A percentile compares a stretch with the other conserved stretches of the same genome.
Evolutionary conservation across 768 basidiomycete genomes (phyloP).

Genomic region (Rhizopogon roseolus): DNA sequence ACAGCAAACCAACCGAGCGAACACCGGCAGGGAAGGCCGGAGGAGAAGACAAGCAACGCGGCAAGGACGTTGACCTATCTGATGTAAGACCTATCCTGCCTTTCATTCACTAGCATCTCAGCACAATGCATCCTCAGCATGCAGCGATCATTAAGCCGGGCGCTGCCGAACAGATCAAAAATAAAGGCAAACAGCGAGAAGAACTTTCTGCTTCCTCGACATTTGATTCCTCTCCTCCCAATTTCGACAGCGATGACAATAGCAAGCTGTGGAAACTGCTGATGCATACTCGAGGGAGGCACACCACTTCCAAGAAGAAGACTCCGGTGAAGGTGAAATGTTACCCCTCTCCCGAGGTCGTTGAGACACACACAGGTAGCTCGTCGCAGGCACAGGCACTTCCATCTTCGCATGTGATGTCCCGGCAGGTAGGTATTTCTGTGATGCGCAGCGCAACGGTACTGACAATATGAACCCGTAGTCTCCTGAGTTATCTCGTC

Average conservation of each 20-base stretch:
- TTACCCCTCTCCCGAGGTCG: background rate
- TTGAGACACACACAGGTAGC: background rate
- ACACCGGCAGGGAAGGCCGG: too few species aligned
- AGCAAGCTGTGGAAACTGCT: background rate
- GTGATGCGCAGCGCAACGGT: too few species aligned
- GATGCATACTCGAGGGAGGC: background rate
- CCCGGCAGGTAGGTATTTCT: too few species aligned
- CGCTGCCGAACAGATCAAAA: background rate
- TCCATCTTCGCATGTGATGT: too few species aligned
- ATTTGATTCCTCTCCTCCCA: background rate
- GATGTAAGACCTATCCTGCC: background rate
- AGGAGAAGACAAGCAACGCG: background rate
- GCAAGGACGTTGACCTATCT: background rate
- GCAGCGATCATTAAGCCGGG: background rate
- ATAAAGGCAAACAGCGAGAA: background rate
- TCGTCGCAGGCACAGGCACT: too few species aligned
- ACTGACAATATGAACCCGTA: too few species aligned
- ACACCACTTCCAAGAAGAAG: background rate
- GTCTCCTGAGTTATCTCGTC: too few species aligned
- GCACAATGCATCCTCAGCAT: background rate
- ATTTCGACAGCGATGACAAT: background rate
- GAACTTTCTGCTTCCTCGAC: background rate
- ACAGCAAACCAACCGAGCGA: rapidly evolving
- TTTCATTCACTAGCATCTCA: background rate
- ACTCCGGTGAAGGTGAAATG: background rate